Evolutionary conservation across 495 filamentous ascomycete species (phyloP).

Genomic region (Hypoxylon cercidicola): DNA sequence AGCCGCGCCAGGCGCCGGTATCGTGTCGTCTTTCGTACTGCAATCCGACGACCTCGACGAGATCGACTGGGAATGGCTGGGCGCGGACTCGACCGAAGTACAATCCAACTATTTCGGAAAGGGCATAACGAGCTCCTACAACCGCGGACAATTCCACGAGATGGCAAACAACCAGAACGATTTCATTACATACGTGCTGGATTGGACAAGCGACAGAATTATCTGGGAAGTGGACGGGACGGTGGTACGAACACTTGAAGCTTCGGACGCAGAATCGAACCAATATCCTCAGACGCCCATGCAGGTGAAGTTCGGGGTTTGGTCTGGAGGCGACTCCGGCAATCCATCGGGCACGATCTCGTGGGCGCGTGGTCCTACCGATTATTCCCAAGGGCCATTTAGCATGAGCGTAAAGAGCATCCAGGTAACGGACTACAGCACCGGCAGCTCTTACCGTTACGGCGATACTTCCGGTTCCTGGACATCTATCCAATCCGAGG

Average conservation of each 20-base stretch:
- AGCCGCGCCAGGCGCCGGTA: conserved; percentile 74
- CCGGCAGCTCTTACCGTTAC: conserved; percentile 84
- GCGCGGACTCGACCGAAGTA: conserved; percentile 69
- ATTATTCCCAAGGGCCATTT: conserved; percentile 83
- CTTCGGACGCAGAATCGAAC: conserved; percentile 64
- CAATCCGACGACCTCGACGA: conserved; percentile 94
- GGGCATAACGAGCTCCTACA: conserved; percentile 77
- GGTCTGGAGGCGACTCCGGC: conserved; percentile 82
- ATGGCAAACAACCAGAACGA: conserved; percentile 67
- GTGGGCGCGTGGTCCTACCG: conserved; percentile 86
- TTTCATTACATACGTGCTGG: conserved; percentile 89
- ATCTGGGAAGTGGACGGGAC: conserved; percentile 84
- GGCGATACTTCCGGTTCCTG: conserved; percentile 78
- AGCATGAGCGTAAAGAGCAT: conserved; percentile 84
- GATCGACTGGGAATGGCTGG: conserved; percentile 91
- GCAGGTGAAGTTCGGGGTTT: conserved; percentile 85
- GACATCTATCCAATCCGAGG: conserved; percentile 66
- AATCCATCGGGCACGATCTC: conserved; percentile 80
- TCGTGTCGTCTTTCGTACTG: conserved; percentile 86
- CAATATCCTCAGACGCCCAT: conserved; percentile 94
- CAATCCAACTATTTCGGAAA: conserved; percentile 97
- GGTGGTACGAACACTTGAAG: conserved; percentile 72
- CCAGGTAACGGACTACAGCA: conserved; percentile 87
- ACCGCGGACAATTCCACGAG: conserved; percentile 79
- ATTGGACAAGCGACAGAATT: conserved; percentile 81